These are phyloP conservation scores for Maudiozyma pseudohumilis DNA, from an alignment of 805 yeast species.

Conservation along the genomic window DNA sequence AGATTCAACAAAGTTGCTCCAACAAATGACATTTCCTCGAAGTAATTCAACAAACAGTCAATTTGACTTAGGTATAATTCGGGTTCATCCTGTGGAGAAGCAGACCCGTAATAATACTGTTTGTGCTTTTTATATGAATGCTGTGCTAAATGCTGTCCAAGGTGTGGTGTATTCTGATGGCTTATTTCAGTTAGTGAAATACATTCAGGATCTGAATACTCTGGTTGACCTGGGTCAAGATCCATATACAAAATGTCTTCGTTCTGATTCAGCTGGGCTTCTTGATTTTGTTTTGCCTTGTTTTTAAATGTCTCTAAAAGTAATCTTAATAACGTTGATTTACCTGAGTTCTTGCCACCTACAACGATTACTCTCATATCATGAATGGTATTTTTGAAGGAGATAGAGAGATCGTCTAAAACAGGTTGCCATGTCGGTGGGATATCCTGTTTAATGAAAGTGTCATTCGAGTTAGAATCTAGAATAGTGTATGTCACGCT, in stretches of 20 bases:
- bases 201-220: constrained; percentile 61
- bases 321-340: constrained; percentile 56
- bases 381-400: constrained; percentile 15
- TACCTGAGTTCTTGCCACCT: constrained; percentile 68
- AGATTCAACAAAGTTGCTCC: constrained; percentile 55
- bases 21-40: constrained; percentile 25
- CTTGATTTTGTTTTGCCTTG: constrained; percentile 7
- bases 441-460: constrained; percentile 12
- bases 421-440: constrained; percentile 15
- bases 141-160: constrained; percentile 23
- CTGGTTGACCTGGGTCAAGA: constrained; percentile 86
- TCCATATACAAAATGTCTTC: constrained; percentile 46
- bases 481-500: constrained; percentile 10
- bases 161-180: constrained; percentile 9
- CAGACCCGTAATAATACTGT: constrained; percentile 47
- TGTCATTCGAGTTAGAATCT: constrained; percentile 4
- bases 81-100: constrained; percentile 63
- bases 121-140: constrained; percentile 8
- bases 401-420: constrained; percentile 16
- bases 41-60: constrained; percentile 29
- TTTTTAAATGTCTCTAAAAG: constrained; percentile 40
- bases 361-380: constrained; percentile 29
- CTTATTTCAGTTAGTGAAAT: constrained; percentile 40
- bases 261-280: constrained; percentile 9
- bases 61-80: constrained; percentile 39